These are phyloP conservation scores for Paraphaeosphaeria sporulosa DNA, from an alignment of 2,329 filamentous ascomycete genomes.

Conservation along the genomic window DNA sequence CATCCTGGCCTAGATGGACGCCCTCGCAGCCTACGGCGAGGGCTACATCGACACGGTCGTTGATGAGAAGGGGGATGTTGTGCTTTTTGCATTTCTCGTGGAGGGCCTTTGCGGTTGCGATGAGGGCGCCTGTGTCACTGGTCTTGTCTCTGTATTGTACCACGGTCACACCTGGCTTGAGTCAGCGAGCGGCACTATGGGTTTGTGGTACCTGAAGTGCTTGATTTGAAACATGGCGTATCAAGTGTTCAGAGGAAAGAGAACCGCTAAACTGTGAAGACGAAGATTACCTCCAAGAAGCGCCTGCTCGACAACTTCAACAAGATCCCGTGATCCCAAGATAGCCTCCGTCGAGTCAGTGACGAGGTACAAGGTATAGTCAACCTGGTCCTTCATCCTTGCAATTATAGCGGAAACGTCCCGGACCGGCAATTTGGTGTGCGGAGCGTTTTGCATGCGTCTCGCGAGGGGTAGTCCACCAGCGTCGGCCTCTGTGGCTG, in stretches of 20 bases:
- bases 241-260: not conserved
- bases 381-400: conserved; percentile 56
- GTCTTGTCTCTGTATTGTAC: conserved; percentile 93
- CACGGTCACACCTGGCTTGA: conserved; percentile 69
- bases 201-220: not conserved
- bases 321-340: conserved; percentile 74
- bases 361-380: conserved; percentile 89
- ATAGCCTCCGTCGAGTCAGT: conserved; percentile 91
- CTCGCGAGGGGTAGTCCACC: conserved; percentile 2
- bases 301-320: conserved; percentile 76
- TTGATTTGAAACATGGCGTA: not conserved
- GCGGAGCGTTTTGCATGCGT: conserved; percentile 15
- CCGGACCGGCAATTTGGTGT: conserved; percentile 11
- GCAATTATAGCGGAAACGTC: conserved; percentile 31
- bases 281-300: conserved; percentile 70
- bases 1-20: conserved; percentile 94
- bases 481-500: not conserved
- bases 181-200: conserved; percentile 1
- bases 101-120: conserved; percentile 74
- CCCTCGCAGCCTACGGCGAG: conserved; percentile 87
- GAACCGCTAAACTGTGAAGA: not conserved
- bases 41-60: conserved; percentile 90
- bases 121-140: conserved; percentile 74
- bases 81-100: conserved; percentile 73
- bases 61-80: conserved; percentile 84